These are phyloP conservation scores for Malassezia slooffiae DNA, from an alignment of 1,284 basidiomycete species.

Conservation along the genomic window DNA sequence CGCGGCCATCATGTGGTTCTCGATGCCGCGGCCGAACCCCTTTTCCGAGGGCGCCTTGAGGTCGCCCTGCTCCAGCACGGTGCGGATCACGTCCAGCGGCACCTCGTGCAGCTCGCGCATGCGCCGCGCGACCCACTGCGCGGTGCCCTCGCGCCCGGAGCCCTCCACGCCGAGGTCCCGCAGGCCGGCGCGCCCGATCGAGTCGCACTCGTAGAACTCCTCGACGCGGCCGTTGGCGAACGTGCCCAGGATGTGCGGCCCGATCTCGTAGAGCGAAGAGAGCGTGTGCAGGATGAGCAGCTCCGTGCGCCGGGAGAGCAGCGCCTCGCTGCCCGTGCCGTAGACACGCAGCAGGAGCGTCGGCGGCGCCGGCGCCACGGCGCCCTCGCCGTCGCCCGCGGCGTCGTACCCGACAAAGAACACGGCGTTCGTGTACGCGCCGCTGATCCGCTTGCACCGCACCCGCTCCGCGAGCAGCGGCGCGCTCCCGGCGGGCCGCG, in stretches of 20 bases:
- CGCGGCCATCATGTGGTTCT: constrained; percentile 42
- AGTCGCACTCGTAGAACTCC: constrained; percentile 40
- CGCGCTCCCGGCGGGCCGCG: constrained; percentile 19
- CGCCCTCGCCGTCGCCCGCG: background rate
- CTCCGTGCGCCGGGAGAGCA: constrained; percentile 38
- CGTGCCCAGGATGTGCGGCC: constrained; percentile 44
- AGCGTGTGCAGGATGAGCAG: constrained; percentile 43
- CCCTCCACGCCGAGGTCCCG: constrained; percentile 32
- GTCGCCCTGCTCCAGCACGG: constrained; percentile 43
- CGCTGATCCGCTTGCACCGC: constrained; percentile 33
- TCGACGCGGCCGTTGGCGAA: constrained; percentile 45
- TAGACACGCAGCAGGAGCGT: constrained; percentile 43
- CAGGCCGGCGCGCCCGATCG: constrained; percentile 36
- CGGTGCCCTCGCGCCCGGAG: constrained; percentile 28
- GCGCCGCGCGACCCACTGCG: constrained; percentile 42
- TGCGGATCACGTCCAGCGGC: constrained; percentile 41
- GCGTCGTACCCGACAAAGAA: constrained; percentile 39
- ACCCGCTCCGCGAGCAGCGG: constrained; percentile 24
- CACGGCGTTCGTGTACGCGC: constrained; percentile 42
- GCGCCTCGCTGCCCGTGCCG: constrained; percentile 34
- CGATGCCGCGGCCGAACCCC: constrained; percentile 42
- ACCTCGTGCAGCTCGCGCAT: constrained; percentile 46
- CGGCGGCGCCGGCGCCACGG: constrained; percentile 15
- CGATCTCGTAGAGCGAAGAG: constrained; percentile 43
- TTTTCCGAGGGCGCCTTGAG: constrained; percentile 26